Conservation (phyloP, 2,329 filamentous ascomycete genomes). For the Ophiocordyceps unilateralis region DNA sequence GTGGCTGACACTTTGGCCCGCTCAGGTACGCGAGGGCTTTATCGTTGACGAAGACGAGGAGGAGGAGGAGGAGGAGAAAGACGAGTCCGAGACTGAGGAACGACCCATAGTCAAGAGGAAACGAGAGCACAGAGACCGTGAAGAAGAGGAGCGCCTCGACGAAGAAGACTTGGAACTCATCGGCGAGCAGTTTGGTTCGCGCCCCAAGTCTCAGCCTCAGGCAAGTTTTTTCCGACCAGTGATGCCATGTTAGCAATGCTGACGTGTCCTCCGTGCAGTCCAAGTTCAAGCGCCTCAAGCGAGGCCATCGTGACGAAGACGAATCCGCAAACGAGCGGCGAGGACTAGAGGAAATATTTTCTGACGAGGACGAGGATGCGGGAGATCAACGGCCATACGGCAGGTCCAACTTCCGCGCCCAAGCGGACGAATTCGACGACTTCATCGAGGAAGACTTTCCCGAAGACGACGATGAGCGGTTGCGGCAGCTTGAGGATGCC, state of each 20-base stretch:
- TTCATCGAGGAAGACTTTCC: conserved; percentile 96
- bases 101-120: conserved; percentile 50
- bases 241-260: conserved; percentile 3
- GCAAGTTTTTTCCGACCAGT: conserved; percentile 25
- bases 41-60: conserved; percentile 49
- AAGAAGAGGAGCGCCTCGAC: conserved; percentile 77
- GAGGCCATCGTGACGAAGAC: conserved; percentile 63
- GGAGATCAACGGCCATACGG: conserved; percentile 34
- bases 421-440: conserved; percentile 71
- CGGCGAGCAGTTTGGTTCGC: conserved; percentile 55
- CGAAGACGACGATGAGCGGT: conserved; percentile 64
- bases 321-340: conserved; percentile 47
- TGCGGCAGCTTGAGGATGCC: conserved; percentile 64
- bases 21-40: conserved; percentile 78
- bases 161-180: conserved; percentile 95
- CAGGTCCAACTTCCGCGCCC: conserved; percentile 36
- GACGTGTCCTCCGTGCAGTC: conserved; percentile 31
- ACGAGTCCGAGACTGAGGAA: conserved; percentile 37
- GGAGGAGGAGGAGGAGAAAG: conserved; percentile 64
- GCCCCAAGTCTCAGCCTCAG: conserved; percentile 47
- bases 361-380: conserved; percentile 75
- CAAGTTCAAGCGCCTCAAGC: conserved; percentile 93
- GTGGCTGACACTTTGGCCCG: not conserved
- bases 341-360: conserved; percentile 84
- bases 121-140: conserved; percentile 57